Evolutionary conservation across 169 alveolate genomes (phyloP), one percentile per base, ranked within the genome.

Genomic region (Plasmodium fragile): DNA sequence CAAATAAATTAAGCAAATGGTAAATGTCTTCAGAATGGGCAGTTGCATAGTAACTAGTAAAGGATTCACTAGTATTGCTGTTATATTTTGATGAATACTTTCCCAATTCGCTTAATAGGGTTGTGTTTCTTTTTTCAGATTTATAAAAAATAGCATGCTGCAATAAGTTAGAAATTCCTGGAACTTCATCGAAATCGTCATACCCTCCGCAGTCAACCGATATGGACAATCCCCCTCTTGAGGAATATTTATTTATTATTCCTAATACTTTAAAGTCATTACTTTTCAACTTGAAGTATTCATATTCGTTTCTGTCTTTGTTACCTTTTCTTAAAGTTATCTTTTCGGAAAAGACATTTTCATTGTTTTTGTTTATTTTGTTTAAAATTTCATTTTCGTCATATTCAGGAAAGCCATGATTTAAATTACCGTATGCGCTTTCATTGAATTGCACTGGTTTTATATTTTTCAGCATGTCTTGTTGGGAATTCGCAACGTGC

Each of bases 111-210:
- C 90, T 79, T 78, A 89, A 72, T 41, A 89, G 71, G 22, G 94
- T 89, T 59, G 94, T 89, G 71, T 59, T 69, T 53, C 94, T 89
- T 89, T 89, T 89, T 89, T 89, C 81, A 89, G 94, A 89, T 78
- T 78, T 89, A 41, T 89, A 89, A 77, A 89, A 89, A 55, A 89
- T 78, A 55, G 75, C 49, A 59, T 71, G 94, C 49, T 70, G 81
- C 70, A 89, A 77, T 77, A 89, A 39, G 81, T 89, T 77, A 59
- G 94, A 89, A 89, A 89, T 78, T 55, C 94, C 94, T 78, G 94
- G 94, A 41, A 78, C 81, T 53, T 77, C 94, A 53, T 79, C 55
- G 45, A 89, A 89, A 78, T 89, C 94, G 81, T 89, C 81, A 89
- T 89, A 89, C 70, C 94, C 90, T 43, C 94, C 94, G 16, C 94